Conservation (phyloP, 2,329 filamentous ascomycete genomes). For the Xylaria sp. region DNA sequence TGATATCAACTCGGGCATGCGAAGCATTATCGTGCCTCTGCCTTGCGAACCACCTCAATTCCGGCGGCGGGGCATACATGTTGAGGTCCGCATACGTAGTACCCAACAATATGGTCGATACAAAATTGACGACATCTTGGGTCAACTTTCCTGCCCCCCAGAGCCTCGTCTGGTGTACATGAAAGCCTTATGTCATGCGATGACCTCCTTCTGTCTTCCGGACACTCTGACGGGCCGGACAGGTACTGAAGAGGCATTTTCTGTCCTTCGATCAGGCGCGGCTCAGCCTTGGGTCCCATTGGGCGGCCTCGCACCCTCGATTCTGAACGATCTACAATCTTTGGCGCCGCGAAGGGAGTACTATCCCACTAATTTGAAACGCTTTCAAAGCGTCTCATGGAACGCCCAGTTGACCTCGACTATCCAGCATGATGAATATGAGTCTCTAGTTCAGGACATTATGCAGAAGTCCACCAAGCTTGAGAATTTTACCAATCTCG, state of each 20-base stretch:
- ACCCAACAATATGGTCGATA: conserved; percentile 4
- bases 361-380: conserved; percentile 34
- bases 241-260: conserved; percentile 51
- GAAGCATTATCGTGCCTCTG: conserved; percentile 52
- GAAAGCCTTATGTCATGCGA: conserved; percentile 15
- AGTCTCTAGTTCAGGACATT: conserved; percentile 29
- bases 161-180: conserved; percentile 13
- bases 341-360: conserved; percentile 33
- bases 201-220: conserved; percentile 14
- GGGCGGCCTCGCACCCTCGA: rapidly evolving
- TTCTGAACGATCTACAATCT: conserved; percentile 22
- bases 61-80: conserved; percentile 26
- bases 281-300: conserved; percentile 46
- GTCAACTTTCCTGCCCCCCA: conserved; percentile 10
- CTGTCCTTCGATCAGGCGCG: conserved; percentile 44
- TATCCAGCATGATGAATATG: conserved; percentile 38
- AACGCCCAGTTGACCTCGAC: conserved; percentile 30
- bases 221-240: conserved; percentile 10
- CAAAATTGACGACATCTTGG: conserved; percentile 10
- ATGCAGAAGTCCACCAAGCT: conserved; percentile 31
- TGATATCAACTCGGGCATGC: conserved; percentile 36
- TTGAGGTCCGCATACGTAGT: conserved; percentile 6
- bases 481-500: neutral
- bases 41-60: conserved; percentile 32
- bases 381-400: conserved; percentile 37